Conservation (phyloP, 257 asterid species). For the Agastache rugosa region DNA sequence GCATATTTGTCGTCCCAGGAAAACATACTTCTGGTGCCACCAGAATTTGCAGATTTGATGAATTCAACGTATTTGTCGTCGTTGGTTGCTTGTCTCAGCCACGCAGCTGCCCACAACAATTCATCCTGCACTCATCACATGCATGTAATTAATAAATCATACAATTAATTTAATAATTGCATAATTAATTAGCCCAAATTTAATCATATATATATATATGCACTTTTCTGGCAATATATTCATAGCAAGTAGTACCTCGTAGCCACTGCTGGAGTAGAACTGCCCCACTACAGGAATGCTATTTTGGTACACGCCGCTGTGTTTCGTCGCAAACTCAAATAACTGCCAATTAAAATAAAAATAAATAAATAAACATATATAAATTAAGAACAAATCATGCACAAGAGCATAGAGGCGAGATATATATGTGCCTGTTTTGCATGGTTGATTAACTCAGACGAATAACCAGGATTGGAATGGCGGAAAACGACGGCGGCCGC, state of each 20-base stretch:
- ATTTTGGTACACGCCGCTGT: constrained; percentile 47
- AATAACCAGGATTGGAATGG: constrained; percentile 20
- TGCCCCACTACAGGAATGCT: constrained; percentile 51
- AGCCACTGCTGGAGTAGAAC: constrained; percentile 62
- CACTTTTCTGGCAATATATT: too few species aligned
- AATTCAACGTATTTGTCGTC: constrained; percentile 36
- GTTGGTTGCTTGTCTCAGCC: constrained; percentile 61
- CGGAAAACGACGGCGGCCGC: constrained; percentile 61
- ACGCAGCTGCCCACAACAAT: constrained; percentile 69
- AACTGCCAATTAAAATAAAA: constrained; percentile 40
- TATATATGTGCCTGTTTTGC: constrained; percentile 51
- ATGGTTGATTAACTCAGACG: constrained; percentile 51
- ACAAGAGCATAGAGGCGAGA: background rate
- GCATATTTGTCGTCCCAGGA: constrained; percentile 75
- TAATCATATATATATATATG: too few species aligned
- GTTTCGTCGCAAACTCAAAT: constrained; percentile 54
- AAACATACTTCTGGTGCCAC: constrained; percentile 55
- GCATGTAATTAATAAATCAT: too few species aligned
- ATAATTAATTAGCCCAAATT: too few species aligned
- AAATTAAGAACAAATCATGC: too few species aligned
- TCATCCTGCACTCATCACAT: constrained; percentile 54
- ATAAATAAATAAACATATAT: background rate
- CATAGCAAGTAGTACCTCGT: constrained; percentile 39
- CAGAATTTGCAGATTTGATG: constrained; percentile 37
- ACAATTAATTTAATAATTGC: too few species aligned